Evolutionary conservation across 306 rosid species (phyloP).

Genomic region (Trifolium dubium): DNA sequence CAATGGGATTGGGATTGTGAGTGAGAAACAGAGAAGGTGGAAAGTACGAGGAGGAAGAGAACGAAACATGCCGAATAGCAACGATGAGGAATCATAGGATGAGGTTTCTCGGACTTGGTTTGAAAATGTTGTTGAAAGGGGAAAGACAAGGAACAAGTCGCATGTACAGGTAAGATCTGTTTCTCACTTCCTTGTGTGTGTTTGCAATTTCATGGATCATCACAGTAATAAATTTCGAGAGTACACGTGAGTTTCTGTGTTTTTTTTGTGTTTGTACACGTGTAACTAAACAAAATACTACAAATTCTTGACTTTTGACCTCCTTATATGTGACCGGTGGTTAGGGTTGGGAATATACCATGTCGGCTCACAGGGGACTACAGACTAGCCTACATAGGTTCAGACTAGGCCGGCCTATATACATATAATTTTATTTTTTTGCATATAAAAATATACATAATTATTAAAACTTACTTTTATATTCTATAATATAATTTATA

Average conservation of each 20-base stretch:
- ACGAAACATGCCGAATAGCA: conserved; percentile 53
- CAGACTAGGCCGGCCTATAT: no score
- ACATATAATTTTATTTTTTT: no score
- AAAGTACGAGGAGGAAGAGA: conserved; percentile 51
- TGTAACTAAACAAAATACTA: no score
- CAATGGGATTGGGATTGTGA: conserved; percentile 44
- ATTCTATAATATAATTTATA: no score
- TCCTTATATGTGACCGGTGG: no score
- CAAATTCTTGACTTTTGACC: no score
- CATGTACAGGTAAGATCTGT: conserved; percentile 11
- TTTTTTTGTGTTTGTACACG: not conserved
- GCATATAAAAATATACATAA: no score
- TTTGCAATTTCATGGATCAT: not conserved
- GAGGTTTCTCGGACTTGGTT: conserved; percentile 19
- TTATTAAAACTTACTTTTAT: no score
- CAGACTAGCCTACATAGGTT: no score
- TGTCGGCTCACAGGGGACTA: no score
- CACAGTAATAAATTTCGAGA: not conserved
- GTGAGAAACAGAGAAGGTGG: conserved; percentile 44
- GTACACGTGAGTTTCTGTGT: not conserved
- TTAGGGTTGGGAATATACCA: no score
- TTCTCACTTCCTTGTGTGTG: not conserved
- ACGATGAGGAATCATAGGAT: conserved; percentile 43
- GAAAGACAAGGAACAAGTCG: conserved; percentile 9
- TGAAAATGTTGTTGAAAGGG: conserved; percentile 24